phyloP scores from a whole-genome alignment of 768 basidiomycete species.

The Exidia glandulosa region DNA sequence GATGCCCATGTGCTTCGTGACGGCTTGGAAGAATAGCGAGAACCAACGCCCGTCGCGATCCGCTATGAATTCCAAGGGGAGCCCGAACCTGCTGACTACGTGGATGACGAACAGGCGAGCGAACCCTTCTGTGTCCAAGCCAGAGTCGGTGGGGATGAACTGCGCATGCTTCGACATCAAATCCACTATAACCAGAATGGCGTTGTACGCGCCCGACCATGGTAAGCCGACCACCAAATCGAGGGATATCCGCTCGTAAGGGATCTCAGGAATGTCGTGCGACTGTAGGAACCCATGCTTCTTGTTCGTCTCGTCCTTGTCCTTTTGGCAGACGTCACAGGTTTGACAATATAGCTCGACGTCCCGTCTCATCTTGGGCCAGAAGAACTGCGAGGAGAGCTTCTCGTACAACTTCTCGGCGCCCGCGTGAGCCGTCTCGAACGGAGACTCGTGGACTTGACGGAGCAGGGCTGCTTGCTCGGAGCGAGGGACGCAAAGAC shows the following conservation, averaged over 20 bases:
- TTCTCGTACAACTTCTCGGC: constrained; percentile 4
- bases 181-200: constrained; percentile 15
- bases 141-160: constrained; percentile 9
- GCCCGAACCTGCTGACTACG: constrained; percentile 6
- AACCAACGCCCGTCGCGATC: constrained; percentile 9
- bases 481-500: constrained; percentile 7
- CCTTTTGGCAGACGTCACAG: constrained; percentile 9
- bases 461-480: neutral
- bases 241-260: constrained; percentile 8
- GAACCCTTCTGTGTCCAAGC: neutral
- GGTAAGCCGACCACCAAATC: constrained; percentile 4
- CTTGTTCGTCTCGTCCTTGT: neutral
- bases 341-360: neutral
- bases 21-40: constrained; percentile 3
- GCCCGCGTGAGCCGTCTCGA: constrained; percentile 5
- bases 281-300: constrained; percentile 3
- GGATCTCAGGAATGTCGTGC: constrained; percentile 3
- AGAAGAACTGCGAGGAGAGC: neutral
- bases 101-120: constrained; percentile 6
- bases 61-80: constrained; percentile 9
- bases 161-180: constrained; percentile 8
- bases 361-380: constrained; percentile 8
- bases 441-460: constrained; percentile 3
- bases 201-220: constrained; percentile 6
- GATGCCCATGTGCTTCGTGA: neutral